These are phyloP conservation scores for Thozetella sp. DNA, from an alignment of 495 filamentous ascomycete genomes.

Conservation along the genomic window DNA sequence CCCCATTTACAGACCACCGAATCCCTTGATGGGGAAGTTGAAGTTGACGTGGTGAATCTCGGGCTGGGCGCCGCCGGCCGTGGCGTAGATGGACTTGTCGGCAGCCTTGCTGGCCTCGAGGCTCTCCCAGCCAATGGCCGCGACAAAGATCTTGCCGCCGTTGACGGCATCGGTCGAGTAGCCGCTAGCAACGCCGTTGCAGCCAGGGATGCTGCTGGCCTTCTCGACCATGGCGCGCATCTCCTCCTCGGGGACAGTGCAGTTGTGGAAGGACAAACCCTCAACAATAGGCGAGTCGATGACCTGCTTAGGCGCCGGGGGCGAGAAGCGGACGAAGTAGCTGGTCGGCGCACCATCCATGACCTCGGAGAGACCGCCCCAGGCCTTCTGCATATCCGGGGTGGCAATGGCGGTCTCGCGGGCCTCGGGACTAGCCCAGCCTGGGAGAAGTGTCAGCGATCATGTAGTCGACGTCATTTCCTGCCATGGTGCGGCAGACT, in stretches of 20 bases:
- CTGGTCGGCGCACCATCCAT: neutral
- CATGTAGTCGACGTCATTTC: too few relatives aligned
- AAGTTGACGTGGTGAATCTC: constrained; percentile 2
- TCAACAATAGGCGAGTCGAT: constrained; percentile 4
- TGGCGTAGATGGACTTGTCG: constrained; percentile 3
- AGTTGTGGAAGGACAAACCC: constrained; percentile 2
- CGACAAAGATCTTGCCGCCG: neutral
- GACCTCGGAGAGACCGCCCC: neutral
- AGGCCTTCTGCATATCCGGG: neutral
- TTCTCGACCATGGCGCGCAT: neutral
- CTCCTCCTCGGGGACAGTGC: neutral
- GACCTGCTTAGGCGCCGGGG: neutral
- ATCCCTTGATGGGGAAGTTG: constrained; percentile 3
- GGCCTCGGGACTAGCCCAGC: constrained; percentile 1
- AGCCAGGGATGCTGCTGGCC: neutral
- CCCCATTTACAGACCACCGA: neutral
- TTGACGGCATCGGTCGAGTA: neutral
- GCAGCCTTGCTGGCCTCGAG: constrained; percentile 1
- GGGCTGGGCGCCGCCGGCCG: neutral
- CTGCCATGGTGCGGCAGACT: too few relatives aligned
- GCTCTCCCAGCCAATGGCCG: constrained; percentile 1
- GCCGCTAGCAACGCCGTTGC: constrained; percentile 2
- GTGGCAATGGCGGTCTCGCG: neutral
- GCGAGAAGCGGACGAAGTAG: neutral
- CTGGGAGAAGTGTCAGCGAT: neutral